Evolutionary conservation across 2,329 filamentous ascomycete genomes (phyloP).

Genomic region (Fusarium buharicum): DNA sequence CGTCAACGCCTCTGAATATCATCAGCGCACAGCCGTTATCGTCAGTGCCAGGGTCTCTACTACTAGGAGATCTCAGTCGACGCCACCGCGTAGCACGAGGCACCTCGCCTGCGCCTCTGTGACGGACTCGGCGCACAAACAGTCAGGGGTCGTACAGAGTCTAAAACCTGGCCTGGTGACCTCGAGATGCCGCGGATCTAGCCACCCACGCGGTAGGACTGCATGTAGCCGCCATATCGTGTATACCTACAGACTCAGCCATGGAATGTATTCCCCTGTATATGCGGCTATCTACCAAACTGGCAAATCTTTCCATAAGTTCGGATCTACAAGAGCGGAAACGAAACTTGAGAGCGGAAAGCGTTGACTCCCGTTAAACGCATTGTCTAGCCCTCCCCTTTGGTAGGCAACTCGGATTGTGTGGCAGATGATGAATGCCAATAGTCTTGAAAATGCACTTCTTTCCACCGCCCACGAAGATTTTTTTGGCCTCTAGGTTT

Average conservation of each 20-base stretch:
- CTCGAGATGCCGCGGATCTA: conserved; percentile 28
- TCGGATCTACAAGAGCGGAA: not conserved
- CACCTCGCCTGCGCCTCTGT: conserved; percentile 6
- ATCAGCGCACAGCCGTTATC: not conserved
- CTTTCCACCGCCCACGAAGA: no score
- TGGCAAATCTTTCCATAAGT: not conserved
- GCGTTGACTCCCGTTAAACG: not conserved
- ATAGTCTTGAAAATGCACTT: not conserved
- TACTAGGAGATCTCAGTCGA: conserved; percentile 4
- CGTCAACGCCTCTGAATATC: not conserved
- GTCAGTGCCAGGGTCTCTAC: not conserved
- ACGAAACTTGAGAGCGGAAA: not conserved
- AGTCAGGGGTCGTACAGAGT: conserved; percentile 10
- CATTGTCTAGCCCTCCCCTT: not conserved
- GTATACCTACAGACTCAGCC: not conserved
- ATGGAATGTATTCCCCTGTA: not conserved
- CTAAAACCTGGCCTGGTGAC: conserved; percentile 2
- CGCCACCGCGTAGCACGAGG: conserved; percentile 12
- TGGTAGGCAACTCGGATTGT: not conserved
- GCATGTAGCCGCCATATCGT: conserved; percentile 21
- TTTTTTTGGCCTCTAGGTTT: no score
- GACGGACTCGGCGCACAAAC: conserved; percentile 24
- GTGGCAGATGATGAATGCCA: not conserved
- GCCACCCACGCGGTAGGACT: conserved; percentile 29
- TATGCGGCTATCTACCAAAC: not conserved